phyloP scores from a whole-genome alignment of 2,329 filamentous ascomycete species.

The Neoascochyta sp. region DNA sequence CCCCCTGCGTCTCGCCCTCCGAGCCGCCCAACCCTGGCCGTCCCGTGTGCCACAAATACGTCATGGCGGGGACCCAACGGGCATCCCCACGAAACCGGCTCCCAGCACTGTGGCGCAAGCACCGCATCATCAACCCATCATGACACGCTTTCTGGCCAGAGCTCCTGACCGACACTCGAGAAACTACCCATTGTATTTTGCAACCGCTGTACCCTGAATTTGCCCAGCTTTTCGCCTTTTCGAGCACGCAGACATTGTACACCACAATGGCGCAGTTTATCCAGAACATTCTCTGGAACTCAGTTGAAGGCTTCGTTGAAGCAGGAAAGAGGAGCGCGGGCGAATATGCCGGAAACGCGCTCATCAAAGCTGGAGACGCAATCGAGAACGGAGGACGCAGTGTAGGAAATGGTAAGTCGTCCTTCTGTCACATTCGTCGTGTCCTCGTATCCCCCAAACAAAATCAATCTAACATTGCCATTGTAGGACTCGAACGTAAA shows the following conservation, averaged over 20 bases:
- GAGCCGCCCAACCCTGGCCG: slow-evolving; percentile 7
- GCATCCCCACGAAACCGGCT: slow-evolving; percentile 25
- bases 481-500: slow-evolving; percentile 32
- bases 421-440: too few relatives aligned
- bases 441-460: not conserved
- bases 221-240: too few relatives aligned
- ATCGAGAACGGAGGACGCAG: slow-evolving; percentile 34
- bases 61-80: slow-evolving; percentile 22
- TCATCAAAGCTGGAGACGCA: slow-evolving; percentile 38
- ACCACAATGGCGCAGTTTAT: slow-evolving; percentile 31
- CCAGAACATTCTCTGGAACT: slow-evolving; percentile 38
- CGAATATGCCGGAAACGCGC: slow-evolving; percentile 37
- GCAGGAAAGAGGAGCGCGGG: slow-evolving; percentile 36
- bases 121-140: slow-evolving; percentile 16
- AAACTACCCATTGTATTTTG: too few relatives aligned
- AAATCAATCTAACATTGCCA: not conserved
- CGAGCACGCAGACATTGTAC: not conserved
- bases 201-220: too few relatives aligned
- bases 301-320: slow-evolving; percentile 37
- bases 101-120: slow-evolving; percentile 16
- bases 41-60: slow-evolving; percentile 23
- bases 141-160: too few relatives aligned
- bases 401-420: slow-evolving; percentile 31
- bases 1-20: too few relatives aligned
- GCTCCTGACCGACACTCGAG: too few relatives aligned